A percentile compares a stretch with the other conserved stretches of the same genome.
phyloP scores from a whole-genome alignment of 1,284 basidiomycete genomes.

The Porodaedalea pini region DNA sequence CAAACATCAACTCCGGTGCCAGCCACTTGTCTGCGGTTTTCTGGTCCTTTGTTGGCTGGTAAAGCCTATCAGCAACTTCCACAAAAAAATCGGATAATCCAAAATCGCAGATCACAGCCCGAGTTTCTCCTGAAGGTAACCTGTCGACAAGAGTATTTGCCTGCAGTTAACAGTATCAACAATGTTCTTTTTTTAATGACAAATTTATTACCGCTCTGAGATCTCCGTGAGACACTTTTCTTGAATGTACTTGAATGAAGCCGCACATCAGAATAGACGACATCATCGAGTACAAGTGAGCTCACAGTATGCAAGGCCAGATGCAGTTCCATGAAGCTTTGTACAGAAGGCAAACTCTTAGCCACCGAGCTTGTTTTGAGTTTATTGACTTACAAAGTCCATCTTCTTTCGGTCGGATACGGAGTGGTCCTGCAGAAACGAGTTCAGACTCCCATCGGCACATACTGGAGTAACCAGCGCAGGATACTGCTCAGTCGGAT shows the following conservation, averaged over 20 bases:
- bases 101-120: background rate
- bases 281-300: background rate
- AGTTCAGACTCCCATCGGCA: background rate
- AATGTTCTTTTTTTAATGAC: background rate
- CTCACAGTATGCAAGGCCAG: background rate
- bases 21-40: background rate
- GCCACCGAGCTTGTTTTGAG: background rate
- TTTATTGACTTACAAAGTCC: background rate
- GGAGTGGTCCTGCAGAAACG: background rate
- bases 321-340: background rate
- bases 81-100: constrained; percentile 1
- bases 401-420: background rate
- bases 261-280: background rate
- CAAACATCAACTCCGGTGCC: background rate
- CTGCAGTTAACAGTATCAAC: background rate
- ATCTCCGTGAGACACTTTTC: background rate
- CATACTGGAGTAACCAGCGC: background rate
- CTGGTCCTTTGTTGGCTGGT: background rate
- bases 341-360: background rate
- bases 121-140: background rate
- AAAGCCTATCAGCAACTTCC: background rate
- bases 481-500: background rate
- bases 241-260: background rate
- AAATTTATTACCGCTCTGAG: background rate
- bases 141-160: background rate